Percentiles rank a stretch among this genome's conserved stretches.
phyloP scores from a whole-genome alignment of 768 basidiomycete species.

The Lactarius akahatsu region DNA sequence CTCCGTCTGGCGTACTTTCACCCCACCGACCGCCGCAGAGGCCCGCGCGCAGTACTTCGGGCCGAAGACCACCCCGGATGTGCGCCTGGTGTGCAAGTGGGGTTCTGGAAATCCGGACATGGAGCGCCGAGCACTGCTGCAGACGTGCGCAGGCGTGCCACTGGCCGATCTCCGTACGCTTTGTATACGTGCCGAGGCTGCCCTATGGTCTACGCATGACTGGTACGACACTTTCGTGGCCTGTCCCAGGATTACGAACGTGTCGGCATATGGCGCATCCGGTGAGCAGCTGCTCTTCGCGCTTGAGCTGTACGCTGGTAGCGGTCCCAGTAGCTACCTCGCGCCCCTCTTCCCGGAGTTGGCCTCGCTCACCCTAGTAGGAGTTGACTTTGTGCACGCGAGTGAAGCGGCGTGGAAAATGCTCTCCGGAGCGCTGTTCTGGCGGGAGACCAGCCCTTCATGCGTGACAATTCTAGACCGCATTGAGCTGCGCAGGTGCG shows the following conservation, averaged over 20 bases:
- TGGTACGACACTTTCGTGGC: constrained; percentile 21
- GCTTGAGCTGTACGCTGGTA: neutral
- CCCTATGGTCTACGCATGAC: constrained; percentile 7
- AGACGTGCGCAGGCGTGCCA: constrained; percentile 10
- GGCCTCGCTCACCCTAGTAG: constrained; percentile 16
- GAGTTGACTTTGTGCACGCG: constrained; percentile 18
- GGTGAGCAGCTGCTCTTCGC: constrained; percentile 16
- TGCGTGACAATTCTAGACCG: constrained; percentile 25
- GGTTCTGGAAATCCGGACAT: constrained; percentile 13
- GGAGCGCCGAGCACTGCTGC: constrained; percentile 13
- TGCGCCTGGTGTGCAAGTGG: constrained; percentile 20
- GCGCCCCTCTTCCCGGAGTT: constrained; percentile 14
- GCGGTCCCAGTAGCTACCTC: neutral
- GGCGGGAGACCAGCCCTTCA: constrained; percentile 13
- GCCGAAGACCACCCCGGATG: constrained; percentile 2
- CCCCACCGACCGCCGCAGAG: constrained; percentile 8
- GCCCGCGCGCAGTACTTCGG: constrained; percentile 16
- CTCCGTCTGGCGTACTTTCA: constrained; percentile 19
- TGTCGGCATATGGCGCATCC: constrained; percentile 9
- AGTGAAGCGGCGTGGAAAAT: constrained; percentile 8
- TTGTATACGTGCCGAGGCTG: constrained; percentile 7
- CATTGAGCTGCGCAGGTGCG: constrained; percentile 18
- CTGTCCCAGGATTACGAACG: constrained; percentile 17
- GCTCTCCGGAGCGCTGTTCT: constrained; percentile 4
- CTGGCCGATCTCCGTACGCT: constrained; percentile 13